These are phyloP conservation scores for Pseudopithomyces chartarum DNA, from an alignment of 2,329 filamentous ascomycete species.

Conservation along the genomic window DNA sequence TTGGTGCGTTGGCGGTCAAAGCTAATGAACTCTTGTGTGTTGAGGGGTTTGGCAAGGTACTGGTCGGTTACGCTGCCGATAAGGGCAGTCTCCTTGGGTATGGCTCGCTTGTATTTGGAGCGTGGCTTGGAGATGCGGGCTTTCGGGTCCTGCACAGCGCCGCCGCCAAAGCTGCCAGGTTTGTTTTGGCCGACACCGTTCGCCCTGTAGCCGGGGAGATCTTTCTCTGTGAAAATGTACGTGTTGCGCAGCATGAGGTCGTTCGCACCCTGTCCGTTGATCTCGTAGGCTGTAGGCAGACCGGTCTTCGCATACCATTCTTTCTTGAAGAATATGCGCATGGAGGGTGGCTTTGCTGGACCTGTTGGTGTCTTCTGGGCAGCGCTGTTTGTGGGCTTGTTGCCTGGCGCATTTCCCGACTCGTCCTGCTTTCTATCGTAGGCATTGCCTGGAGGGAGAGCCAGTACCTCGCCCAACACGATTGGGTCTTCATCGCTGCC, in stretches of 20 bases:
- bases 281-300: constrained; percentile 86
- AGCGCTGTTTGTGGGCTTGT: not conserved
- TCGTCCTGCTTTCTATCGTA: not conserved
- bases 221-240: constrained; percentile 91
- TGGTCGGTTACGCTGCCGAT: constrained; percentile 65
- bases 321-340: constrained; percentile 69
- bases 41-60: constrained; percentile 56
- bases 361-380: not conserved
- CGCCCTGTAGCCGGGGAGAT: constrained; percentile 74
- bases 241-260: constrained; percentile 76
- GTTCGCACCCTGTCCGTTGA: constrained; percentile 64
- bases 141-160: constrained; percentile 37
- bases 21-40: constrained; percentile 49
- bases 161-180: constrained; percentile 25
- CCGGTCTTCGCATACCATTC: constrained; percentile 70
- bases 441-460: constrained; percentile 25
- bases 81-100: constrained; percentile 56
- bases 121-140: constrained; percentile 38
- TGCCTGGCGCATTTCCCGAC: not conserved
- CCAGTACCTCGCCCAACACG: constrained; percentile 42
- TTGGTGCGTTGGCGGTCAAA: constrained; percentile 48
- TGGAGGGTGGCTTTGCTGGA: constrained; percentile 49
- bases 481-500: constrained; percentile 46
- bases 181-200: constrained; percentile 33
- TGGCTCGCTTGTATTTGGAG: constrained; percentile 42